These are phyloP conservation scores for Neurospora tetraspora DNA, from an alignment of 495 filamentous ascomycete species.

Conservation along the genomic window DNA sequence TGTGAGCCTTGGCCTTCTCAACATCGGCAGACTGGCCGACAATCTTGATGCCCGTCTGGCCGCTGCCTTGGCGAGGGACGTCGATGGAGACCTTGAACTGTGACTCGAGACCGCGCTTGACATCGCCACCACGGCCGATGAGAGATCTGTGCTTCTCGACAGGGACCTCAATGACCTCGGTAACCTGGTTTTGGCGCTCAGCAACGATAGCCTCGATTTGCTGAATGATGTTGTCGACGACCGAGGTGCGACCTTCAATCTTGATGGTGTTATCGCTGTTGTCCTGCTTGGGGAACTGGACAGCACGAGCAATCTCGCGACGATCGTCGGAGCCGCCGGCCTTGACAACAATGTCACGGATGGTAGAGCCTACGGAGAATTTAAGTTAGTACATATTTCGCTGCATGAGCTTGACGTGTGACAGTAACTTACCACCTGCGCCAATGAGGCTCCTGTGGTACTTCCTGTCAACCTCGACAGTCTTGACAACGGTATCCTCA, in stretches of 20 bases:
- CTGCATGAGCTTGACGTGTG: background rate
- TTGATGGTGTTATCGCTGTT: conserved; percentile 74
- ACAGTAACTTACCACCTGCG: conserved; percentile 55
- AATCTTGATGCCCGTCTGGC: conserved; percentile 72
- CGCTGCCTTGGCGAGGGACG: conserved; percentile 65
- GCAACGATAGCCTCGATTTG: conserved; percentile 69
- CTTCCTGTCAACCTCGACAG: conserved; percentile 77
- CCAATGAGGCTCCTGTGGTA: conserved; percentile 89
- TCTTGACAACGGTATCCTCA: conserved; percentile 74
- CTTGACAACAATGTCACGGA: conserved; percentile 75
- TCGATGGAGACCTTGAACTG: conserved; percentile 84
- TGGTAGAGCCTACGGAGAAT: conserved; percentile 56
- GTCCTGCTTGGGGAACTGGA: conserved; percentile 80
- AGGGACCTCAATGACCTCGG: conserved; percentile 66
- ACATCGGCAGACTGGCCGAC: conserved; percentile 68
- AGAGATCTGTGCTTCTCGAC: conserved; percentile 80
- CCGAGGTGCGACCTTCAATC: conserved; percentile 67
- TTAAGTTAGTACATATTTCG: conserved; percentile 23
- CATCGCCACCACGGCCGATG: conserved; percentile 86
- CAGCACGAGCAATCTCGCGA: conserved; percentile 67
- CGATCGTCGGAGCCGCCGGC: conserved; percentile 84
- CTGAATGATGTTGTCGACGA: conserved; percentile 83
- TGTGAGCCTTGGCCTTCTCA: conserved; percentile 74
- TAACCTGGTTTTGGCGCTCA: conserved; percentile 69
- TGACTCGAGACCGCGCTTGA: conserved; percentile 73